Evolutionary conservation across 78 protist species (phyloP).

Genomic region (Polysphondylium violaceum): DNA sequence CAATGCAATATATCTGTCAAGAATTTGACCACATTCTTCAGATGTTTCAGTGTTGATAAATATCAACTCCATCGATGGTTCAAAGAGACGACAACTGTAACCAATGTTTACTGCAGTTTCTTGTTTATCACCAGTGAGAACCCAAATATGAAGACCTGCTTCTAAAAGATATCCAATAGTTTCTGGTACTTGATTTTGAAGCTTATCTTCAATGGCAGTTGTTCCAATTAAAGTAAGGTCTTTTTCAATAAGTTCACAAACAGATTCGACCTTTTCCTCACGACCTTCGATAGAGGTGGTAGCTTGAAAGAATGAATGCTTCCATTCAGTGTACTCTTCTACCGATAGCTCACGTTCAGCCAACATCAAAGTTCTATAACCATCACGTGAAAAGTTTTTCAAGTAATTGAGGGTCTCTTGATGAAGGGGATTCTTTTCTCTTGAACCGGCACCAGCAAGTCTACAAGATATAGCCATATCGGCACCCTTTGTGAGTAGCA

Average conservation of each 20-base stretch:
- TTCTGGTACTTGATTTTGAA: slow-evolving; percentile 92
- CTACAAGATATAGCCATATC: slow-evolving; percentile 70
- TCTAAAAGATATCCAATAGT: slow-evolving; percentile 74
- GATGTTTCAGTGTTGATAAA: slow-evolving; percentile 69
- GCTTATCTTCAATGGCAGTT: slow-evolving; percentile 93
- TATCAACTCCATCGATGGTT: slow-evolving; percentile 57
- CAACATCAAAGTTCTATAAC: slow-evolving; percentile 59
- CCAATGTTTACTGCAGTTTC: slow-evolving; percentile 95
- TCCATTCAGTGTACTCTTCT: slow-evolving; percentile 62
- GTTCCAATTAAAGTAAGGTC: slow-evolving; percentile 87
- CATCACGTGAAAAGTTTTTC: slow-evolving; percentile 63
- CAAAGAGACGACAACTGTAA: slow-evolving; percentile 76
- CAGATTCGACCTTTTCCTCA: slow-evolving; percentile 73
- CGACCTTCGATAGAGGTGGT: slow-evolving; percentile 69
- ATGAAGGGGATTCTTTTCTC: slow-evolving; percentile 9
- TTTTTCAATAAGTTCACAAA: slow-evolving; percentile 83
- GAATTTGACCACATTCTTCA: slow-evolving; percentile 75
- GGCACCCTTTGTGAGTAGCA: slow-evolving; percentile 67
- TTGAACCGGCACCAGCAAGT: neutral
- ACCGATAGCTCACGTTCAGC: slow-evolving; percentile 58
- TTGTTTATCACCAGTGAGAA: slow-evolving; percentile 94
- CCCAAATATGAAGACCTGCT: slow-evolving; percentile 94
- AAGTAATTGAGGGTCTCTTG: slow-evolving; percentile 54
- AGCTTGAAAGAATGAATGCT: slow-evolving; percentile 53
- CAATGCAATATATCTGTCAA: slow-evolving; percentile 69